Conservation (phyloP, 2,329 filamentous ascomycete species). For the Beauveria asiatica region DNA sequence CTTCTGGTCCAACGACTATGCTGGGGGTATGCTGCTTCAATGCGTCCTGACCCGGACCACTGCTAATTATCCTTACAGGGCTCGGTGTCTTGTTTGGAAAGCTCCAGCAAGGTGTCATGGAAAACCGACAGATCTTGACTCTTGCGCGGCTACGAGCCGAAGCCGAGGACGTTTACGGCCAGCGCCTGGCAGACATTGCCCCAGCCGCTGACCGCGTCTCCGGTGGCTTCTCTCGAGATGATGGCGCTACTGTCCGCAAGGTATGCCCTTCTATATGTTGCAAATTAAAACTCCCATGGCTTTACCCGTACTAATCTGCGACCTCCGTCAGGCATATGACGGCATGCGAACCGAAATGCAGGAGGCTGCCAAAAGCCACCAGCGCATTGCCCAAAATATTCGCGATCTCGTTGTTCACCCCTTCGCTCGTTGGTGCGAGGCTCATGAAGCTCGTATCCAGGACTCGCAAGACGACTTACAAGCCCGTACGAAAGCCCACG, state of each 20-base stretch:
- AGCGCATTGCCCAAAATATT: conserved; percentile 93
- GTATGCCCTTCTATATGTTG: conserved; percentile 36
- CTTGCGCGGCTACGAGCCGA: conserved; percentile 92
- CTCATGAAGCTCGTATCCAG: conserved; percentile 83
- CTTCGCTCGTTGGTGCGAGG: conserved; percentile 92
- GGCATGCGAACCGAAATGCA: conserved; percentile 89
- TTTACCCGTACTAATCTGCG: conserved; percentile 14
- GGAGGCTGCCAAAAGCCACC: conserved; percentile 80
- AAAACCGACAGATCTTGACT: conserved; percentile 89
- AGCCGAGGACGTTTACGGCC: conserved; percentile 83
- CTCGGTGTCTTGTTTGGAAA: conserved; percentile 93
- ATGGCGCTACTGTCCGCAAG: conserved; percentile 93
- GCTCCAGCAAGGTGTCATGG: conserved; percentile 89
- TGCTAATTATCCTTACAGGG: conserved; percentile 36
- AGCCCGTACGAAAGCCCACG: conserved; percentile 80
- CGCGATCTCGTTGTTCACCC: conserved; percentile 91
- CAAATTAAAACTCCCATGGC: no score
- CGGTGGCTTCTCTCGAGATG: conserved; percentile 81
- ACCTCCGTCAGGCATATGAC: conserved; percentile 66
- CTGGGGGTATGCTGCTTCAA: conserved; percentile 56
- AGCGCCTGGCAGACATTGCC: conserved; percentile 71
- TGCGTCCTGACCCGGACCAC: neutral
- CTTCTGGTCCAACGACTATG: conserved; percentile 98
- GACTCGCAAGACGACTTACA: conserved; percentile 94
- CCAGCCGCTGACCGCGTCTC: conserved; percentile 71